A percentile compares a stretch with the other conserved stretches of the same genome.
Evolutionary conservation across 2,329 filamentous ascomycete species (phyloP).

Genomic region (Fusarium aywerte): DNA sequence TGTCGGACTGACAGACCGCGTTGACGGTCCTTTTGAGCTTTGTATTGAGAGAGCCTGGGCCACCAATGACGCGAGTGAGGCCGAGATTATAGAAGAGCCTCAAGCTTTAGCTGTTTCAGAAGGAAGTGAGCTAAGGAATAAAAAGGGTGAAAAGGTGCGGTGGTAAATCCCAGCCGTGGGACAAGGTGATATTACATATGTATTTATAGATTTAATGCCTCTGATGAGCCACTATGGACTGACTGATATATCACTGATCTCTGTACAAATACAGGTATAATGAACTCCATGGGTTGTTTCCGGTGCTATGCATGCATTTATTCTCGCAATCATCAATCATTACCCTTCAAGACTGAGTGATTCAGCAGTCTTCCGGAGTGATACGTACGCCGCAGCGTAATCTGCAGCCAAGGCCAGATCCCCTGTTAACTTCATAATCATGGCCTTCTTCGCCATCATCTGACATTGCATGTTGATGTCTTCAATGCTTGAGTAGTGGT

Average conservation of each 20-base stretch:
- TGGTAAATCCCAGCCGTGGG: constrained; percentile 46
- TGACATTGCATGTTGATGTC: constrained; percentile 76
- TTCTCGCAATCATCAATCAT: constrained; percentile 14
- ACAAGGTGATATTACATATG: constrained; percentile 2
- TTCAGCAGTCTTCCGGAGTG: constrained; percentile 59
- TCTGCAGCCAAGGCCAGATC: constrained; percentile 73
- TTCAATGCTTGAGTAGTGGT: constrained; percentile 73
- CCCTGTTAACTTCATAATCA: constrained; percentile 76
- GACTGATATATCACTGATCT: not conserved
- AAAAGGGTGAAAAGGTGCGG: constrained; percentile 52
- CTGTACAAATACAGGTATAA: constrained; percentile 34
- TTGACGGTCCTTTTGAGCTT: constrained; percentile 89
- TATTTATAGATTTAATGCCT: constrained; percentile 16
- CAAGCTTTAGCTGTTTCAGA: constrained; percentile 32
- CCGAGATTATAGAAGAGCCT: constrained; percentile 36
- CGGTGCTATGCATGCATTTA: not conserved
- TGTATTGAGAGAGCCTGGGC: constrained; percentile 90
- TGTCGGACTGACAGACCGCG: constrained; percentile 87
- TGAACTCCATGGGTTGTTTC: constrained; percentile 6
- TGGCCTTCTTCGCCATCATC: constrained; percentile 84
- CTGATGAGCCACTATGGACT: not conserved
- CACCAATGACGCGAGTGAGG: constrained; percentile 68
- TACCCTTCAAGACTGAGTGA: constrained; percentile 43
- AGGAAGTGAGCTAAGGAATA: constrained; percentile 51
- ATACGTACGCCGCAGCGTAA: constrained; percentile 72